Base-by-base conservation (phyloP, 2,329 filamentous ascomycete species). In the Clarireedia hainanense region DNA sequence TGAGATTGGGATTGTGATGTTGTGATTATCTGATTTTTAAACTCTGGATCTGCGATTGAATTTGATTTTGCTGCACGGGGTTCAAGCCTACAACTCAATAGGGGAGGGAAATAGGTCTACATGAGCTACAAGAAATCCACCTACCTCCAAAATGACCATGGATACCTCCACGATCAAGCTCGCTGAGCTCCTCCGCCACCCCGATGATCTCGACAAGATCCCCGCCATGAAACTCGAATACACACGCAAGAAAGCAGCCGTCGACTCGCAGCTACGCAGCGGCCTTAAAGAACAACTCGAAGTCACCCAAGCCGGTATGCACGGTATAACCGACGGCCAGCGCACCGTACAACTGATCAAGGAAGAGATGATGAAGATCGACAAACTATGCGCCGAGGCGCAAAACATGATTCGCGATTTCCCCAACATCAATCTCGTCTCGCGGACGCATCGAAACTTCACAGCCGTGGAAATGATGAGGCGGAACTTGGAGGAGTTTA, bases 381-480 rank as follows among this genome's bases (percentile, higher is more conserved):
- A 99, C 76, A 91, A 89, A 74, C 82, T 99, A 61, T 99, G 94
- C 75, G 91, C 91, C 61, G 95, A 99, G 73, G 91, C 91, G 54
- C 92, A 97, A 76, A 90, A 89, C 70, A 96, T 96, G 84, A 96
- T 99, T 67, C 85, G 88, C 68, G 94, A 99, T 76, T 97, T 99
- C 72, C 86, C 88, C 37, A 89, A 90, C 68, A 94, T 95, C 77
- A 94, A 95, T 71, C 76, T 89, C 59, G 88, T 95, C 54, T 92
- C 92, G 55, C 89, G 96, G 73, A 94, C 95, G 63, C 94, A 99
- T 73, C 83, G 92, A 61, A 96, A 99, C 74, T 99, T 99, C 69
- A 89, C 88, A 66, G 89, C 90, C 47, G 91, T 96, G 58, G 86
- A 96, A 75, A 84, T 86, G 65, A 96, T 99, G 91, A 90, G 92